Evolutionary conservation across 2,329 filamentous ascomycete genomes (phyloP).

Genomic region (Penicillium freii): DNA sequence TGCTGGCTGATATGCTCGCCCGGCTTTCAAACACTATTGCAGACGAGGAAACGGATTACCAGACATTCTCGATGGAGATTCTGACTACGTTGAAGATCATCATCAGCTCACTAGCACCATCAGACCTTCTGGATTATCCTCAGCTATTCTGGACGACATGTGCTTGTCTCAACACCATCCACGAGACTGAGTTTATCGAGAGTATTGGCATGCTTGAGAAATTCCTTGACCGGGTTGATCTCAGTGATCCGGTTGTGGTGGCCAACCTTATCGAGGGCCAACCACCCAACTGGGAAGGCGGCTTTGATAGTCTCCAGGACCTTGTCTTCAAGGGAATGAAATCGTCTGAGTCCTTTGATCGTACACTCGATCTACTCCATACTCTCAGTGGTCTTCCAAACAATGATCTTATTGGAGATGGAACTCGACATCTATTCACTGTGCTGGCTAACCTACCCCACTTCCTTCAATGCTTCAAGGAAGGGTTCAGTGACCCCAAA

Average conservation of each 20-base stretch:
- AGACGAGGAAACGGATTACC: constrained; percentile 89
- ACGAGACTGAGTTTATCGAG: constrained; percentile 91
- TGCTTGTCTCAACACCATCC: constrained; percentile 93
- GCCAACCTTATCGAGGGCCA: constrained; percentile 72
- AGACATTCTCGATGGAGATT: constrained; percentile 97
- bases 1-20: constrained; percentile 96
- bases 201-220: constrained; percentile 88
- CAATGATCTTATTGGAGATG: constrained; percentile 76
- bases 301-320: constrained; percentile 81
- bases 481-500: constrained; percentile 54
- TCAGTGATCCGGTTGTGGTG: constrained; percentile 68
- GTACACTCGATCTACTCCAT: constrained; percentile 74
- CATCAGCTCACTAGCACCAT: constrained; percentile 76
- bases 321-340: constrained; percentile 88
- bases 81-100: constrained; percentile 89
- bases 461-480: constrained; percentile 76
- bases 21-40: constrained; percentile 95
- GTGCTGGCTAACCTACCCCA: constrained; percentile 89
- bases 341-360: constrained; percentile 77
- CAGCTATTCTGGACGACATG: constrained; percentile 98
- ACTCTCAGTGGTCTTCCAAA: constrained; percentile 75
- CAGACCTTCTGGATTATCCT: constrained; percentile 82
- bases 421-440: constrained; percentile 77
- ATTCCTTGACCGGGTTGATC: constrained; percentile 78
- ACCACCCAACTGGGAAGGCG: constrained; percentile 82